Evolutionary conservation across 169 alveolate genomes (phyloP).

Genomic region (Plasmodium chabaudi): DNA sequence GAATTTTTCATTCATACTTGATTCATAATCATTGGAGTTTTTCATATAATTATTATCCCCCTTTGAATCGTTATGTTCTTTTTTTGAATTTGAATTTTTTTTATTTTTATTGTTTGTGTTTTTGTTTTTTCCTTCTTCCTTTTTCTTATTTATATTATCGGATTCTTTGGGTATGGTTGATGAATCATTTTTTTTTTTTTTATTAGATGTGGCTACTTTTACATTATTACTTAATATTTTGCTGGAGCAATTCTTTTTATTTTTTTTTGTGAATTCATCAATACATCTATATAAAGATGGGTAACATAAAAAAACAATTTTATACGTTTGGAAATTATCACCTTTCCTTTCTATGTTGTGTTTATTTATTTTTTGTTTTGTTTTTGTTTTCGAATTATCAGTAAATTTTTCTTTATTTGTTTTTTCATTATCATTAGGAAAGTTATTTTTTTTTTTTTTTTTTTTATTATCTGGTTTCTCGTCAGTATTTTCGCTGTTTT

Average conservation of each 20-base stretch:
- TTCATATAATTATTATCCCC: background rate
- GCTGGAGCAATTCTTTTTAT: conserved; percentile 58
- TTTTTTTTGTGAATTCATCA: conserved; percentile 54
- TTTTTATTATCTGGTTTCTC: background rate
- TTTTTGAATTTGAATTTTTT: background rate
- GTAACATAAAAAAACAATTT: conserved; percentile 69
- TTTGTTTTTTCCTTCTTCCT: conserved; percentile 11
- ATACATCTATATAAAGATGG: conserved; percentile 70
- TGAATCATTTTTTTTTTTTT: conserved; percentile 18
- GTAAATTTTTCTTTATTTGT: background rate
- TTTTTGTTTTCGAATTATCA: conserved; percentile 21
- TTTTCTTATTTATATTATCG: conserved; percentile 1
- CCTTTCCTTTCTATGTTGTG: conserved; percentile 49
- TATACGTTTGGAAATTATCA: conserved; percentile 16
- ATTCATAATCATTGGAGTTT: background rate
- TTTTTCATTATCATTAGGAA: conserved; percentile 6
- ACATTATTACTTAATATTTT: conserved; percentile 72
- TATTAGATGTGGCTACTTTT: conserved; percentile 54
- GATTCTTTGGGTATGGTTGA: background rate
- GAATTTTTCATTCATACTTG: background rate
- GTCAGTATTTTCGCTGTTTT: conserved; percentile 5
- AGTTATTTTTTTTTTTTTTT: conserved; percentile 7
- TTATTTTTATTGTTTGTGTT: conserved; percentile 2
- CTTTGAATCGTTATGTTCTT: background rate
- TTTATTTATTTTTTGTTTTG: conserved; percentile 40